Evolutionary conservation across 495 filamentous ascomycete genomes (phyloP), one percentile per base, ranked within the genome.

Genomic region (Achaetomiella virescens): DNA sequence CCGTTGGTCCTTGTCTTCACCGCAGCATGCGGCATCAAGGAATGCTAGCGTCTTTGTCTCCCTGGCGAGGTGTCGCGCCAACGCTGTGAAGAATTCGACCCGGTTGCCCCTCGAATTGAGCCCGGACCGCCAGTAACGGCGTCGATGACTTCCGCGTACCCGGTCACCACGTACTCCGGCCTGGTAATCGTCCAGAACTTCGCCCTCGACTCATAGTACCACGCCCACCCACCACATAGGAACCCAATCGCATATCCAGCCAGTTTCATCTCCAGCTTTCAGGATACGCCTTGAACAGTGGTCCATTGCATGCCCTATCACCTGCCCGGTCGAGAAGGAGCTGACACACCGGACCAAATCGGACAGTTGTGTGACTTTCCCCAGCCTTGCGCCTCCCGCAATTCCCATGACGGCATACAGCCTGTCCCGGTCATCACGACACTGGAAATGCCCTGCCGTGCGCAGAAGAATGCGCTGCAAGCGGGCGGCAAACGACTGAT

Each of bases 401-500:
- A 48, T 48, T 15, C 46, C 46, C 24, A 48, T n/a, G 6, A 48
- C 46, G 9, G n/a, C 46, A 20, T 35, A 48, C n/a, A 37, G n/a
- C 21, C 46, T 10, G 3, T 48, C 46, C 14, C 33, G n/a, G 9
- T 21, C 20, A 15, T 48, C 29, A 4, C 46, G 46, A 27, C 46
- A 48, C 22, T 18, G 25, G 27, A 48, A 48, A 11, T 48, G 22
- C 24, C 45, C 45, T 15, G 15, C 17, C 6, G 45, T 48, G 1
- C 24, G 22, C 9, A 48, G 24, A 10, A 48, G 24, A 0, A 48
- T 48, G 18, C 12, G 14, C 24, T 48, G 45, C 1, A 48, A 24
- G 7, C 45, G 22, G 2, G 10, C 36, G 5, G 10, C 36, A 38
- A 31, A 31, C 4, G 27, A 9, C 27, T 31, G 27, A 5, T 31